Evolutionary conservation across 352 stramenopile species (phyloP).

Genomic region (Phytopythium kandeliae): DNA sequence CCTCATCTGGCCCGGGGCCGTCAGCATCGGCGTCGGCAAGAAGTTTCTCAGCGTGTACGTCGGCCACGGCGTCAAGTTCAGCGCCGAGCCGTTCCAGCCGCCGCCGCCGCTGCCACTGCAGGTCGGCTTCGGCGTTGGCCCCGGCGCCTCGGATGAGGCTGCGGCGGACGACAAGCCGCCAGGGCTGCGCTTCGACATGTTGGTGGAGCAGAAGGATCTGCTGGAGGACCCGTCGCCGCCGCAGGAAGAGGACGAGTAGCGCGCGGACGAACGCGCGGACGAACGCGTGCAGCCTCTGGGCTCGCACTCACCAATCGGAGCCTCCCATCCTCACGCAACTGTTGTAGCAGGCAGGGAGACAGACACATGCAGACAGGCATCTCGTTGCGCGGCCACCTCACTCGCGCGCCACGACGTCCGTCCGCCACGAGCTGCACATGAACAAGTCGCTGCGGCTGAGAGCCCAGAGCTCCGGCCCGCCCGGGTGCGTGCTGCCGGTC

Average conservation of each 20-base stretch:
- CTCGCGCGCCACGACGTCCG: neutral
- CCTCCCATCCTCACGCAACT: neutral
- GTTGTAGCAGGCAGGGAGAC: too few relatives aligned
- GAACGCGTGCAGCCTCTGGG: neutral
- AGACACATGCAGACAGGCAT: too few relatives aligned
- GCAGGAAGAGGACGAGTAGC: slow-evolving; percentile 34
- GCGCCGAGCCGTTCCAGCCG: slow-evolving; percentile 48
- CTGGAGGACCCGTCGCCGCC: slow-evolving; percentile 72
- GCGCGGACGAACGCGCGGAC: neutral
- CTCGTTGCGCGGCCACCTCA: neutral
- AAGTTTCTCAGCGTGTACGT: slow-evolving; percentile 90
- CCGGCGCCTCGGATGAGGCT: slow-evolving; percentile 21
- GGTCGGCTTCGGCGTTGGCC: slow-evolving; percentile 33
- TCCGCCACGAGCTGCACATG: slow-evolving; percentile 14
- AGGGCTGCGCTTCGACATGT: slow-evolving; percentile 45
- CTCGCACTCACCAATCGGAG: neutral
- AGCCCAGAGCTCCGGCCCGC: slow-evolving; percentile 32
- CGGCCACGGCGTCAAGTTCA: slow-evolving; percentile 78
- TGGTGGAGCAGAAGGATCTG: slow-evolving; percentile 67
- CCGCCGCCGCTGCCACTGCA: slow-evolving; percentile 45
- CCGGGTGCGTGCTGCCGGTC: slow-evolving; percentile 7
- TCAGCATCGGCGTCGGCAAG: slow-evolving; percentile 80
- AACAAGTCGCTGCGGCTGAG: slow-evolving; percentile 33
- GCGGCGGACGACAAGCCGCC: slow-evolving; percentile 9
- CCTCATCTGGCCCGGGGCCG: slow-evolving; percentile 80